Base-by-base conservation (phyloP, 1,139 yeast species). In the Spathaspora jeffriesii region DNA sequence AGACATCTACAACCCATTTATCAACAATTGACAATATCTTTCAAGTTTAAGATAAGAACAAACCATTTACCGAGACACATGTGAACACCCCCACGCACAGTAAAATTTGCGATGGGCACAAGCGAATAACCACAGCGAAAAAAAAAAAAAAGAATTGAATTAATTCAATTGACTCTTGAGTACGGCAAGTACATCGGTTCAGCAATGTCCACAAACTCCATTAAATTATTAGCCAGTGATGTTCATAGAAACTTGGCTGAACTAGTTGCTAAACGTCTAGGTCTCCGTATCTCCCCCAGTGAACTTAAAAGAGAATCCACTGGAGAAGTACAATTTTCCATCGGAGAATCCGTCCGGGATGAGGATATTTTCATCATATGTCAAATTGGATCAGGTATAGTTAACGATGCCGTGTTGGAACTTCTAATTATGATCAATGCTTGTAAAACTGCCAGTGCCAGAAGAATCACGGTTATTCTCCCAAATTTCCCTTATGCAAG, bases 401-500 rank as follows among this genome's bases (percentile, higher is more conserved):
- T 93, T 47, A 93, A 93, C 64, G 97, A 92, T 67, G 81, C 87
- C 53, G 85, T 93, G 42, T 73, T 93, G 72, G 99, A 93, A 65
- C 73, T 92, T 45, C 72, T 93, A 57, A 88, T 92, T 61, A 89
- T 92, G 88, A 87, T 93, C 60, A 90, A 90, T 65, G 98, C 98
- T 21, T 93, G 98, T 69, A 88, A 88, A 63, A 89, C 93, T 3
- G 99, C 98, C 4, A 85, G 96, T 50, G 98, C 98, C 2, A 81
- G 97, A 63, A 80, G 97, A 56, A 90, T 93, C 65, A 91, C 98
- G 1, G 98, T 96, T 2, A 96, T 93, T 37, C 79, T 93, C 56
- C 99, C 99, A 46, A 89, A 88, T 67, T 93, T 92, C 71, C 98
- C 98, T 3, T 93, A 93, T 63, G 98, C 98, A 21, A 84, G 99